Conservation (phyloP, 345 rosid species). For the Eucalyptus leucophloia region DNA sequence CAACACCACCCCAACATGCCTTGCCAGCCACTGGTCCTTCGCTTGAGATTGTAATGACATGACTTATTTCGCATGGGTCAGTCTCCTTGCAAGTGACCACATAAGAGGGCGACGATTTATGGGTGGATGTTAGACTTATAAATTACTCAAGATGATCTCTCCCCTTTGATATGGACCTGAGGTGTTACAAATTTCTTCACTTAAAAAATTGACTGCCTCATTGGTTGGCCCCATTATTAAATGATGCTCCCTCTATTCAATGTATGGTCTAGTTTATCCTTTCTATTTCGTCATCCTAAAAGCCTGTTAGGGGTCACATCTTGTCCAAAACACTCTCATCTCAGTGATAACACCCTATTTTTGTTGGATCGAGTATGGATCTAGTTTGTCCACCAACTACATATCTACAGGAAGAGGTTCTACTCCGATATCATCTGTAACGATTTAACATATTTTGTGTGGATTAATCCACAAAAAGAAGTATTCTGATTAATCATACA, state of each 20-base stretch:
- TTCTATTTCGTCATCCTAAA: not conserved
- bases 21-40: not conserved
- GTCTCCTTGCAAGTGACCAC: not conserved
- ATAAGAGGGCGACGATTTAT: not conserved
- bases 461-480: not conserved
- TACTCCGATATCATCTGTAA: not conserved
- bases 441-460: accelerated
- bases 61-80: not conserved
- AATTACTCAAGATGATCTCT: not conserved
- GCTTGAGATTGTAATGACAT: not conserved
- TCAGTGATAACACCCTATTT: accelerated
- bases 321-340: not conserved
- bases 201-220: not conserved
- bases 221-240: not conserved
- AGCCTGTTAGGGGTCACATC: accelerated
- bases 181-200: not conserved
- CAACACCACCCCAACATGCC: not conserved
- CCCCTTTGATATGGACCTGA: accelerated
- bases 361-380: not conserved
- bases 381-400: not conserved
- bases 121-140: not conserved
- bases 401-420: accelerated
- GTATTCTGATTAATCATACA: not conserved
- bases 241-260: not conserved
- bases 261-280: accelerated